A percentile compares a stretch with the other conserved stretches of the same genome.
Conservation (phyloP, 768 basidiomycete genomes). For the Mycena leptocephala region DNA sequence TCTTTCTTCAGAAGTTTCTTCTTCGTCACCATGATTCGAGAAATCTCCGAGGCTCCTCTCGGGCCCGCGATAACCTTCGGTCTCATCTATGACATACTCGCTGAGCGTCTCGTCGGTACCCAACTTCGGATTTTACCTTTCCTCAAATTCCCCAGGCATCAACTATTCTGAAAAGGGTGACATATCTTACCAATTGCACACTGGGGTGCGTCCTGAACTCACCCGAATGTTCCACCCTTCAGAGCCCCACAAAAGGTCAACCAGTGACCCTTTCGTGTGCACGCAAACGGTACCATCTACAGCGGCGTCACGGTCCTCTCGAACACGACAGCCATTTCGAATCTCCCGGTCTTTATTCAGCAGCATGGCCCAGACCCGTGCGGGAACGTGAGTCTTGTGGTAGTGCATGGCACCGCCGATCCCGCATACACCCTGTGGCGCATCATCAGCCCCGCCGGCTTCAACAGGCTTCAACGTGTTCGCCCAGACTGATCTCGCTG, state of each 20-base stretch:
- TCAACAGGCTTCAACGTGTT: background rate
- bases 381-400: background rate
- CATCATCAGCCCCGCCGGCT: background rate
- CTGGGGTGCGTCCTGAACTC: background rate
- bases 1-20: too few species aligned
- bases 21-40: too few species aligned
- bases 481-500: background rate
- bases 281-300: background rate
- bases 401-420: background rate
- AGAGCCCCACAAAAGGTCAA: background rate
- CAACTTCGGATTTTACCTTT: background rate
- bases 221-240: background rate
- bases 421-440: background rate
- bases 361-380: background rate
- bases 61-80: too few species aligned
- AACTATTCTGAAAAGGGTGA: conserved; percentile 2
- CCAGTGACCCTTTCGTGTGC: background rate
- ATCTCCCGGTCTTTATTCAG: background rate
- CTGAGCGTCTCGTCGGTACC: background rate
- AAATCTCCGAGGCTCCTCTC: too few species aligned
- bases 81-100: background rate
- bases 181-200: conserved; percentile 1
- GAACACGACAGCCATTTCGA: background rate
- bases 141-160: background rate
- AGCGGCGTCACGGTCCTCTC: background rate